These are phyloP conservation scores for Syzygium aromaticum DNA, from an alignment of 345 rosid species.

Conservation along the genomic window DNA sequence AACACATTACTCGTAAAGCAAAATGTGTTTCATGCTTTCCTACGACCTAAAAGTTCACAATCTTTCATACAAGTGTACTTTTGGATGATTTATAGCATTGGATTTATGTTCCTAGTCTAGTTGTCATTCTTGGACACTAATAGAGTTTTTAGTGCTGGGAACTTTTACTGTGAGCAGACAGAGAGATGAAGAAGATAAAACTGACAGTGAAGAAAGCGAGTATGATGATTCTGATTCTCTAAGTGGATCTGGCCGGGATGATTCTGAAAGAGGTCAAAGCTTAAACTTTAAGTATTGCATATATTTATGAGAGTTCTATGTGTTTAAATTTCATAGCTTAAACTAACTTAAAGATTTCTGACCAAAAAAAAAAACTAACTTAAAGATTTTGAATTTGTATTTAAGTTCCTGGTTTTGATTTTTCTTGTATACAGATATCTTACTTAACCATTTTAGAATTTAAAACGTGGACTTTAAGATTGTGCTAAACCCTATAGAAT, in stretches of 20 bases:
- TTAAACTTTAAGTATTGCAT: neutral
- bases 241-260: slow-evolving; percentile 23
- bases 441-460: neutral
- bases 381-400: neutral
- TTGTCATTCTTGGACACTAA: neutral
- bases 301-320: neutral
- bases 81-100: neutral
- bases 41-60: neutral
- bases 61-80: neutral
- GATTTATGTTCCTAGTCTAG: neutral
- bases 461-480: neutral
- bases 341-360: neutral
- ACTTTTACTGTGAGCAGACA: slow-evolving; percentile 16
- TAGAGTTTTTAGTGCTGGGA: neutral
- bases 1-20: neutral
- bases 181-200: slow-evolving; percentile 50
- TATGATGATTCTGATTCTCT: slow-evolving; percentile 24
- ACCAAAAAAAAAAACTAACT: neutral
- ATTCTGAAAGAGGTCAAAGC: slow-evolving; percentile 28
- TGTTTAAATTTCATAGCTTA: neutral
- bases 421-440: neutral
- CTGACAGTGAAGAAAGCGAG: slow-evolving; percentile 46
- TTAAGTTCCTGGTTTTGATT: neutral
- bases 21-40: neutral
- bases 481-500: neutral